Conservation (phyloP, 2,329 filamentous ascomycete species). For the Aspergillus sergii region DNA sequence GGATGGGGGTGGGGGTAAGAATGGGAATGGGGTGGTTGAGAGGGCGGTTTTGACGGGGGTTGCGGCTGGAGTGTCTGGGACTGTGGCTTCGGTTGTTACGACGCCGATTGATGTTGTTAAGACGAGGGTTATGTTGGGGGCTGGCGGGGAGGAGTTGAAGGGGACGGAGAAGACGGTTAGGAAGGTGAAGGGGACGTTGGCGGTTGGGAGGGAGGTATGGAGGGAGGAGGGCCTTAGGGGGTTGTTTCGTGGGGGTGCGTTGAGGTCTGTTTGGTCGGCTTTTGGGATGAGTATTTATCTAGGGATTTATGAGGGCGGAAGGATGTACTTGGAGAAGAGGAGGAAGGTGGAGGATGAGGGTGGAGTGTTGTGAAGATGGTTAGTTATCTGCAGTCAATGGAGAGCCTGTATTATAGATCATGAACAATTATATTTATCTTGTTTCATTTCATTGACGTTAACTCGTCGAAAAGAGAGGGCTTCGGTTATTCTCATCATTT, state of each 20-base stretch:
- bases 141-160: conserved; percentile 29
- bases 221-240: conserved; percentile 69
- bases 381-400: not conserved
- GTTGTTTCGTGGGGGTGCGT: conserved; percentile 70
- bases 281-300: conserved; percentile 82
- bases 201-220: conserved; percentile 67
- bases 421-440: not conserved
- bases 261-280: conserved; percentile 80
- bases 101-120: conserved; percentile 90
- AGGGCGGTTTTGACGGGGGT: conserved; percentile 70
- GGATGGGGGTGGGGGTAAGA: too few relatives aligned
- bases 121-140: conserved; percentile 81
- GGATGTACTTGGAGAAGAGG: conserved; percentile 57
- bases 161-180: not conserved
- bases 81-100: conserved; percentile 76
- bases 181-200: conserved; percentile 22
- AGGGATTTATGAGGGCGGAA: conserved; percentile 80
- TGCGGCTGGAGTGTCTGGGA: conserved; percentile 74
- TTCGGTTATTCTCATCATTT: not conserved
- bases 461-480: conserved; percentile 1
- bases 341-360: not conserved
- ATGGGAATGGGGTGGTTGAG: conserved; percentile 55
- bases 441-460: not conserved
- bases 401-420: not conserved
- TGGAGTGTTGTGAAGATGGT: not conserved